Evolutionary conservation across 176 grass and related monocot species (phyloP).

Genomic region (Carex parvula): DNA sequence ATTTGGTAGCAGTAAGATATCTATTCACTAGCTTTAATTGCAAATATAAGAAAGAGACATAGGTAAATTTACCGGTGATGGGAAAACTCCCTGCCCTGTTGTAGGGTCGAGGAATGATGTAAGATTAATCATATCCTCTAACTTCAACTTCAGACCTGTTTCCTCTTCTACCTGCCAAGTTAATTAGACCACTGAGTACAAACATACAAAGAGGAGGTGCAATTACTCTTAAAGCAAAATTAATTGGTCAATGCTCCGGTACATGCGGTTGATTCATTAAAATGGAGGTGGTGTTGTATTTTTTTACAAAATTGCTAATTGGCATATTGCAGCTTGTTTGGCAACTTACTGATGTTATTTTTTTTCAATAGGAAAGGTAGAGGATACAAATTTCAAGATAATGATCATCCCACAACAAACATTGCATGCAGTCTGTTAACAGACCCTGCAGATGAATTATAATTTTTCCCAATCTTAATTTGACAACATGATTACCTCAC

Average conservation of each 20-base stretch:
- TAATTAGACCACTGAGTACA: not conserved
- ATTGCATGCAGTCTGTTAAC: not conserved
- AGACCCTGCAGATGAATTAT: not conserved
- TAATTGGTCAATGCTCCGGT: not conserved
- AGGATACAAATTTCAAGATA: not conserved
- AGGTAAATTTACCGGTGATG: conserved; percentile 56
- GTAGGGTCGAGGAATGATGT: conserved; percentile 61
- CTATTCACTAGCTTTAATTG: not conserved
- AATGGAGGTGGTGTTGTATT: not conserved
- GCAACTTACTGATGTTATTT: not conserved
- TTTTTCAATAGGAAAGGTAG: not conserved
- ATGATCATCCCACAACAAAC: not conserved
- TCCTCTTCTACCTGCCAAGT: conserved; percentile 80
- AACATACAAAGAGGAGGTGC: not conserved
- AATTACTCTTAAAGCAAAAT: not conserved
- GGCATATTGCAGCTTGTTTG: not conserved
- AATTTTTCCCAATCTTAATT: not conserved
- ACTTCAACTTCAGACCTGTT: conserved; percentile 70
- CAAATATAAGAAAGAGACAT: not conserved
- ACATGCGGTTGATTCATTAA: not conserved
- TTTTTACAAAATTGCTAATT: not conserved
- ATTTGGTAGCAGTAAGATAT: not conserved
- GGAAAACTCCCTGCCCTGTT: conserved; percentile 59
- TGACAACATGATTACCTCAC: conserved; percentile 50
- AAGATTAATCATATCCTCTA: conserved; percentile 79